Conservation (phyloP, 257 asterid species). For the Perilla frutescens region DNA sequence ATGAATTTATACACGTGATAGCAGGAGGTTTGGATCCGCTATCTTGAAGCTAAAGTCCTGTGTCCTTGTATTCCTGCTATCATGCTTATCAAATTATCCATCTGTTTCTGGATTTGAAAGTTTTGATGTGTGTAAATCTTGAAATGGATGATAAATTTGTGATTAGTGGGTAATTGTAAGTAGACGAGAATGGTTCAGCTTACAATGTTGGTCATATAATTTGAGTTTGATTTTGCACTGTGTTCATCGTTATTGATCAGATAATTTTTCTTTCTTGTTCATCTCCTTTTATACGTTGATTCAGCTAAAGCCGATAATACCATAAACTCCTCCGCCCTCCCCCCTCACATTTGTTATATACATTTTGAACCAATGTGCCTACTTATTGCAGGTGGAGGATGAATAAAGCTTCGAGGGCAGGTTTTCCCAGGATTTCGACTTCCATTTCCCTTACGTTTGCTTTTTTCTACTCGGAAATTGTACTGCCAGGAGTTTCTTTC, state of each 20-base stretch:
- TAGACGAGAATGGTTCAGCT: conserved; percentile 3
- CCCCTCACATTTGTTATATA: background rate
- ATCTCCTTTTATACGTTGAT: background rate
- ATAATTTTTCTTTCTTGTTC: background rate
- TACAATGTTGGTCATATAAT: background rate
- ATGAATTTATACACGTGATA: background rate
- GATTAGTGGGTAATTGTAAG: background rate
- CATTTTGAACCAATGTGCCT: conserved; percentile 9
- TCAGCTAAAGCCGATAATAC: background rate
- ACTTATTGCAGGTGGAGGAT: conserved; percentile 48
- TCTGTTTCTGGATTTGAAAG: conserved; percentile 11
- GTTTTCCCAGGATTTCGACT: conserved; percentile 12
- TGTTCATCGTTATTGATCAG: background rate
- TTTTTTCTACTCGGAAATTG: conserved; percentile 34
- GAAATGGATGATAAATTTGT: too few relatives aligned
- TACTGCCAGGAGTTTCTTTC: conserved; percentile 25
- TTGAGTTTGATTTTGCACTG: background rate
- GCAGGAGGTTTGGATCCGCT: background rate
- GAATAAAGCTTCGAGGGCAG: conserved; percentile 37
- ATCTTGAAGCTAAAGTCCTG: conserved; percentile 8
- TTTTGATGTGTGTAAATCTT: background rate
- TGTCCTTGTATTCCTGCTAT: background rate
- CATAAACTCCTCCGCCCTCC: background rate
- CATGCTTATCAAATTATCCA: background rate
- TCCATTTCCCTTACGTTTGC: conserved; percentile 36